A percentile compares a stretch with the other conserved stretches of the same genome.
These are phyloP conservation scores for Thielaviopsis cerberus DNA, from an alignment of 2,329 filamentous ascomycete genomes.

Conservation along the genomic window DNA sequence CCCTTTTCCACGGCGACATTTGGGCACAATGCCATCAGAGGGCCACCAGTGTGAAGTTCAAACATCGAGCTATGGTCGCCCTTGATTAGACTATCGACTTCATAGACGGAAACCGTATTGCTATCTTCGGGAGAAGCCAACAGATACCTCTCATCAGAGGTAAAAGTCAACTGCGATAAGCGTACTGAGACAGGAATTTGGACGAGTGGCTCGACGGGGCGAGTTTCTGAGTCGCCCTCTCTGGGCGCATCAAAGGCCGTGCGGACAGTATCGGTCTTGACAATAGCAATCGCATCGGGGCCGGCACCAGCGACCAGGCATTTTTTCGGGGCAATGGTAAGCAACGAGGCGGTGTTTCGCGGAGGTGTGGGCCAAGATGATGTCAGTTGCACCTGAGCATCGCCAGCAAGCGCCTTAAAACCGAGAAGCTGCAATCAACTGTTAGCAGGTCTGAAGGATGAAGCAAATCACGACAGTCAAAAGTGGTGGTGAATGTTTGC, in stretches of 20 bases:
- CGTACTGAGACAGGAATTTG: slow-evolving; percentile 54
- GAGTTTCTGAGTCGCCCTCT: slow-evolving; percentile 43
- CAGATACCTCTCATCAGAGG: slow-evolving; percentile 70
- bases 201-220: slow-evolving; percentile 54
- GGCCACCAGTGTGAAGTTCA: slow-evolving; percentile 58
- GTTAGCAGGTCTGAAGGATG: slow-evolving; percentile 3
- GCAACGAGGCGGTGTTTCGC: slow-evolving; percentile 57
- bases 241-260: slow-evolving; percentile 49
- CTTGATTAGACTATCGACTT: slow-evolving; percentile 48
- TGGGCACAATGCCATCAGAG: slow-evolving; percentile 55
- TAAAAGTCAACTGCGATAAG: slow-evolving; percentile 78
- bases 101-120: slow-evolving; percentile 68
- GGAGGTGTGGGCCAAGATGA: slow-evolving; percentile 62
- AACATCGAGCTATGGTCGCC: slow-evolving; percentile 50
- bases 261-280: slow-evolving; percentile 59
- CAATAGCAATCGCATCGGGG: slow-evolving; percentile 58
- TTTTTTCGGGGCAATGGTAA: slow-evolving; percentile 62
- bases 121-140: slow-evolving; percentile 66
- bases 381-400: slow-evolving; percentile 67
- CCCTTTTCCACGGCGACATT: slow-evolving; percentile 61
- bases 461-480: slow-evolving; percentile 2
- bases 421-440: slow-evolving; percentile 41
- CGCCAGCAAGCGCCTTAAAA: slow-evolving; percentile 62
- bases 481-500: not conserved
- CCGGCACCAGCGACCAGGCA: slow-evolving; percentile 76